Conservation (phyloP, 2,329 filamentous ascomycete species). For the Pseudogymnoascus sp. region DNA sequence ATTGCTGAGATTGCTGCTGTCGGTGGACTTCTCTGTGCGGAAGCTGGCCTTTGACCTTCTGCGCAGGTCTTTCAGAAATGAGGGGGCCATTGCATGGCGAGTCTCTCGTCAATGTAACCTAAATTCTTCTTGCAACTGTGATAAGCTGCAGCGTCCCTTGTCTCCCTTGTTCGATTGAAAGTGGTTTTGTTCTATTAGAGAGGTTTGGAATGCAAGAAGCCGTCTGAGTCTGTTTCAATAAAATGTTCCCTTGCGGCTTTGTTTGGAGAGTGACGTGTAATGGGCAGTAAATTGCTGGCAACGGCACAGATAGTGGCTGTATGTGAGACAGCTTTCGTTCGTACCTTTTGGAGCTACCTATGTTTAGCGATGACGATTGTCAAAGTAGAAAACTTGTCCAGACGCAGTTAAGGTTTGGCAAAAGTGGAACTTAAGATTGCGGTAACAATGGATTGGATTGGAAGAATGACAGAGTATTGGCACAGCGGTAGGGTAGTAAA, state of each 20-base stretch:
- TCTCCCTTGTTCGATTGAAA: background rate
- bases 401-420: background rate
- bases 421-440: conserved; percentile 4
- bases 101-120: conserved; percentile 2
- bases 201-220: background rate
- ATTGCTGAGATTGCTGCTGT: conserved; percentile 51
- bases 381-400: background rate
- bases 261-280: conserved; percentile 4
- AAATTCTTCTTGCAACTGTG: background rate
- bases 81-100: conserved; percentile 42
- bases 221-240: background rate
- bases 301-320: background rate
- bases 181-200: background rate
- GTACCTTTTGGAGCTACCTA: conserved; percentile 4
- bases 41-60: conserved; percentile 71
- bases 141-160: background rate
- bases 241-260: background rate
- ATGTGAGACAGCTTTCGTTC: background rate
- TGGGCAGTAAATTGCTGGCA: background rate
- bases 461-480: too few relatives aligned
- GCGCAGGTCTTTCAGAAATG: conserved; percentile 70
- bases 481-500: too few relatives aligned
- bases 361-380: conserved; percentile 5
- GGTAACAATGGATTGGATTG: background rate
- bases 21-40: conserved; percentile 54